Percentiles rank a stretch among this genome's conserved stretches.
phyloP scores from a whole-genome alignment of 2,329 filamentous ascomycete species.

The Mariannaea elegans region DNA sequence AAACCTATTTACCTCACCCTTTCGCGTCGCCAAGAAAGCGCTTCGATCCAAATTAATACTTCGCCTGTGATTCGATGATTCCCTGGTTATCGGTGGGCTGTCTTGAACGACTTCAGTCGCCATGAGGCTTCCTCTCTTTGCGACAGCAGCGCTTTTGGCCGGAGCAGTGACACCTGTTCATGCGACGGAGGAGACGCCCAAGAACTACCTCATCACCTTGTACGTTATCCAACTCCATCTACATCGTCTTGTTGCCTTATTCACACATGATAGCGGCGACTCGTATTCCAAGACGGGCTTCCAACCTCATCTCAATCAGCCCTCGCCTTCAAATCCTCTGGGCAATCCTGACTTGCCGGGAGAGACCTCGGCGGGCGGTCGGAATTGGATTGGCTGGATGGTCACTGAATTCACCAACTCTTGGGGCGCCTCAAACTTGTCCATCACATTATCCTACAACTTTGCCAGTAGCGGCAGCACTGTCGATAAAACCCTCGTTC shows the following conservation, averaged over 20 bases:
- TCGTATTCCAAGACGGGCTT: constrained; percentile 15
- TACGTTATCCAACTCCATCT: neutral
- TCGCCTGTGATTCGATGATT: neutral
- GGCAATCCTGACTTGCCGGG: constrained; percentile 7
- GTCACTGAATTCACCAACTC: constrained; percentile 12
- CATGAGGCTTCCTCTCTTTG: neutral
- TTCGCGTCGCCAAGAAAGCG: neutral
- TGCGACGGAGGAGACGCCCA: neutral
- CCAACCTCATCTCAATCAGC: constrained; percentile 7
- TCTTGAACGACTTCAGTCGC: neutral
- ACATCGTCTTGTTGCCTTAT: neutral
- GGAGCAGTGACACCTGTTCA: neutral
- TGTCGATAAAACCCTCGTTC: neutral
- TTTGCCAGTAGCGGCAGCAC: constrained; percentile 14
- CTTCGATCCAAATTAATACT: neutral
- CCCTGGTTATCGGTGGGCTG: neutral
- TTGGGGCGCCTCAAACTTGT: neutral
- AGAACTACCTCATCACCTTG: constrained; percentile 12
- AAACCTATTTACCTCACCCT: too few species aligned
- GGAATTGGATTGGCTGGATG: constrained; percentile 14
- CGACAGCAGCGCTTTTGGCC: neutral
- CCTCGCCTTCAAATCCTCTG: constrained; percentile 3
- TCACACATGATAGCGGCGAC: constrained; percentile 2
- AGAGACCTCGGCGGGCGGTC: constrained; percentile 10
- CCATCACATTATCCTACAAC: constrained; percentile 11